Conservation (phyloP, 208 protist species). For the Leishmania gerbilli region DNA sequence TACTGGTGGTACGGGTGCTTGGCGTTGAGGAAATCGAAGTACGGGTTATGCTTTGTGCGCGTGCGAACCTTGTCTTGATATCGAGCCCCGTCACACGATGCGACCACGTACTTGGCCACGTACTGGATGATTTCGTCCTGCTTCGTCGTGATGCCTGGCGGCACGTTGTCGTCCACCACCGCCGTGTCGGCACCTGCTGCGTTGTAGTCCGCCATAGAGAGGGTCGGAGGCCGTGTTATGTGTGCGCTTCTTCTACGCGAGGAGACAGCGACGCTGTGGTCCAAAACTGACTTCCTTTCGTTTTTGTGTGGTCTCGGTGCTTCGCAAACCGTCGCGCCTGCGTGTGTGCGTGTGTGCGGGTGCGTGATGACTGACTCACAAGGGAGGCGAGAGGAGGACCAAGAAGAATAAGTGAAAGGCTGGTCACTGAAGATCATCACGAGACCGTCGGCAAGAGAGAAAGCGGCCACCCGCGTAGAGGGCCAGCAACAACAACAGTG, state of each 20-base stretch:
- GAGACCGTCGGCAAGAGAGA: not conserved
- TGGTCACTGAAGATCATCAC: not conserved
- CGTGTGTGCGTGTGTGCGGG: not conserved
- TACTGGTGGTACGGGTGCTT: conserved; percentile 69
- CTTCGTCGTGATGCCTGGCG: conserved; percentile 64
- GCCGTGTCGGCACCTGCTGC: conserved; percentile 25
- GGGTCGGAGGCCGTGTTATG: not conserved
- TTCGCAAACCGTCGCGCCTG: not conserved
- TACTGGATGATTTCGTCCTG: conserved; percentile 86
- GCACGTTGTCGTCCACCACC: conserved; percentile 33
- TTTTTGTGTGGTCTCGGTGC: not conserved
- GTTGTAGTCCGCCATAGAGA: conserved; percentile 2
- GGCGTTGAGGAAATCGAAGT: conserved; percentile 74
- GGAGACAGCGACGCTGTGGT: not conserved
- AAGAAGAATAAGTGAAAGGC: not conserved
- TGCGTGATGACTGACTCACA: not conserved
- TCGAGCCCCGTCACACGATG: conserved; percentile 61
- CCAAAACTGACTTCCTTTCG: not conserved
- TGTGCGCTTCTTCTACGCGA: not conserved
- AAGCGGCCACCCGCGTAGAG: not conserved
- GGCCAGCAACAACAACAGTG: not conserved
- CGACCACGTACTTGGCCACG: conserved; percentile 81
- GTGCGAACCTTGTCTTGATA: conserved; percentile 71
- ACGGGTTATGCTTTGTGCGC: conserved; percentile 68
- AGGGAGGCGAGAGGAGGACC: not conserved